phyloP scores from a whole-genome alignment of 2,329 filamentous ascomycete species.

The Hysterium pulicare region DNA sequence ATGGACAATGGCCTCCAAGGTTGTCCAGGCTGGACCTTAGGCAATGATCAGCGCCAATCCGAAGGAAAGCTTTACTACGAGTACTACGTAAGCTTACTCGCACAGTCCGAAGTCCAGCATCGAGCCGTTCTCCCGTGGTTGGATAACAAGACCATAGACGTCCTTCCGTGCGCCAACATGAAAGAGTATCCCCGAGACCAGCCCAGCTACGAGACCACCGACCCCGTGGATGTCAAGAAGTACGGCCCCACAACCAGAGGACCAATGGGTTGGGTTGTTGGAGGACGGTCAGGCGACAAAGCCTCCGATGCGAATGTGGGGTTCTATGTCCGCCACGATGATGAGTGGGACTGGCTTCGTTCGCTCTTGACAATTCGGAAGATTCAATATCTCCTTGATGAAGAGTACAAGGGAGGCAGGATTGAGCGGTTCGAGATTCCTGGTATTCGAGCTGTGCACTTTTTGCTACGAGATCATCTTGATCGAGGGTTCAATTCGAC shows the following conservation, averaged over 20 bases:
- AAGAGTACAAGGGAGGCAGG: conserved; percentile 17
- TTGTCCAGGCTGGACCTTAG: conserved; percentile 20
- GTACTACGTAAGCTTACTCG: conserved; percentile 33
- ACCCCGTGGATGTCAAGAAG: conserved; percentile 8
- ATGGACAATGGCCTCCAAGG: background rate
- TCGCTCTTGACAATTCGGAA: conserved; percentile 16
- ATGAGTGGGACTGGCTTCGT: conserved; percentile 26
- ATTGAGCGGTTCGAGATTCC: conserved; percentile 34
- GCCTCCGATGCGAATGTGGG: conserved; percentile 23
- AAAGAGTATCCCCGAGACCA: conserved; percentile 13
- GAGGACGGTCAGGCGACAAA: conserved; percentile 25
- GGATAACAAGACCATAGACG: conserved; percentile 12
- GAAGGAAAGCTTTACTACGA: conserved; percentile 20
- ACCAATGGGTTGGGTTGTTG: conserved; percentile 34
- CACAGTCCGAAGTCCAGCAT: conserved; percentile 15
- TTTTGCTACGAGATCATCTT: conserved; percentile 45
- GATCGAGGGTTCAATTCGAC: conserved; percentile 42
- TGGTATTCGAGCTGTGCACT: conserved; percentile 37
- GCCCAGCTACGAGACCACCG: conserved; percentile 16
- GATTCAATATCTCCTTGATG: conserved; percentile 17
- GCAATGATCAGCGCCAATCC: background rate
- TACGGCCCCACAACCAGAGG: conserved; percentile 30
- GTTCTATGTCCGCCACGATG: conserved; percentile 19
- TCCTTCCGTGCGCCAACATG: conserved; percentile 22
- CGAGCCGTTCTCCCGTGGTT: conserved; percentile 11